Conservation (phyloP, 2,329 filamentous ascomycete genomes). For the Ophiocordyceps robertsii region DNA sequence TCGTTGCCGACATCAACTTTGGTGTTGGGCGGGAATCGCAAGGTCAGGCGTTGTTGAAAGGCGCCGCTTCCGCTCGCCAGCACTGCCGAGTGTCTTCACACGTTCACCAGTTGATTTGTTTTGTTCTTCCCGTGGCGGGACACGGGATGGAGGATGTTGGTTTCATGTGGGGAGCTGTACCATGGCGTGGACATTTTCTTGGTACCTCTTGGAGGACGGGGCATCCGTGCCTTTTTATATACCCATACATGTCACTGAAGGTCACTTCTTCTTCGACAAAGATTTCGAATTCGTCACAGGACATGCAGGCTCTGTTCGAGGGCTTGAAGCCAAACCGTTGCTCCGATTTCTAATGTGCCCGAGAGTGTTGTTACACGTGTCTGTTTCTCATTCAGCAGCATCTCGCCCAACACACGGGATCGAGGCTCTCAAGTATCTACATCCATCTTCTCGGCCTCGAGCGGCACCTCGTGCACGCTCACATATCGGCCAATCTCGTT, state of each 20-base stretch:
- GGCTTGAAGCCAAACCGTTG: neutral
- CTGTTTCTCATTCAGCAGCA: neutral
- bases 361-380: conserved; percentile 2
- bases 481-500: conserved; percentile 91
- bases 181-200: neutral
- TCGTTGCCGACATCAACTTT: conserved; percentile 1
- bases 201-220: no score
- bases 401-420: no score
- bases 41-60: neutral
- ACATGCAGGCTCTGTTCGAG: neutral
- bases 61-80: neutral
- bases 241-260: neutral
- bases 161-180: conserved; percentile 1
- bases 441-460: conserved; percentile 58
- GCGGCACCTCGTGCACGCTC: conserved; percentile 72
- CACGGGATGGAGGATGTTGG: conserved; percentile 1
- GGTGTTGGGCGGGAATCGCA: neutral
- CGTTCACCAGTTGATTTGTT: neutral
- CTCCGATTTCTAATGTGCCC: conserved; percentile 1
- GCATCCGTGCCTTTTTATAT: conserved; percentile 3
- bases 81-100: neutral
- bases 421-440: conserved; percentile 36
- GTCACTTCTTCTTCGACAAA: neutral
- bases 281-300: neutral
- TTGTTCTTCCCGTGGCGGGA: neutral